Percentiles rank a stretch among this genome's conserved stretches.
These are phyloP conservation scores for Sclerotinia nivalis DNA, from an alignment of 2,329 filamentous ascomycete species.

Conservation along the genomic window DNA sequence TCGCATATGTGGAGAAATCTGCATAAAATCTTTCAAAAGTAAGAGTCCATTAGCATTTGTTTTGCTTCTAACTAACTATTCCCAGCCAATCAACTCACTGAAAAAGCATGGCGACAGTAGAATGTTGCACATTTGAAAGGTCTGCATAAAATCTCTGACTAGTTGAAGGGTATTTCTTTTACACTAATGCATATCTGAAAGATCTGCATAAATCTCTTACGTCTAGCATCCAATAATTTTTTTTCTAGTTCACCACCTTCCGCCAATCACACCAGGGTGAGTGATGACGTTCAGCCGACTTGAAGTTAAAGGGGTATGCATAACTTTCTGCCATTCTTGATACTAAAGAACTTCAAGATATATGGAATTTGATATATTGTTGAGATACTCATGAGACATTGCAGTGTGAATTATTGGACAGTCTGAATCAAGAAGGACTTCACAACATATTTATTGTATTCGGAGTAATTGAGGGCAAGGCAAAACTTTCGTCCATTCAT, in stretches of 20 bases:
- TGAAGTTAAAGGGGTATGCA: neutral
- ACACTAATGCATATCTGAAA: too few species aligned
- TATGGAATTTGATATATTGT: too few species aligned
- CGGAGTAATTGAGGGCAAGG: too few species aligned
- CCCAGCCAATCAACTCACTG: neutral
- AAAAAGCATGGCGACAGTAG: neutral
- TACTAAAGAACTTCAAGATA: too few species aligned
- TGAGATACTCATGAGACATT: too few species aligned
- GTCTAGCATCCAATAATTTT: too few species aligned
- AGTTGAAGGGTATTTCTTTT: neutral
- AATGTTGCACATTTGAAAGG: neutral
- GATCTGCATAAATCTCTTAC: neutral
- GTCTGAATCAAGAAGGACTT: too few species aligned
- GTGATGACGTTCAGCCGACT: neutral
- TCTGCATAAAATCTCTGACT: neutral
- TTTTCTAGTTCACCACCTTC: neutral
- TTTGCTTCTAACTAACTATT: neutral
- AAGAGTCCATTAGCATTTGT: neutral
- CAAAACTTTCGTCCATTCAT: too few species aligned
- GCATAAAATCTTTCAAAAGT: neutral
- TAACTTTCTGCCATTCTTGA: too few species aligned
- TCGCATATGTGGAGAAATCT: neutral
- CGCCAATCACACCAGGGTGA: neutral
- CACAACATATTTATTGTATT: too few species aligned
- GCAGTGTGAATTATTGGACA: too few species aligned